A percentile compares a stretch with the other conserved stretches of the same genome.
Evolutionary conservation across 1,139 yeast species (phyloP).

Genomic region (Sugiyamaella paludigena): DNA sequence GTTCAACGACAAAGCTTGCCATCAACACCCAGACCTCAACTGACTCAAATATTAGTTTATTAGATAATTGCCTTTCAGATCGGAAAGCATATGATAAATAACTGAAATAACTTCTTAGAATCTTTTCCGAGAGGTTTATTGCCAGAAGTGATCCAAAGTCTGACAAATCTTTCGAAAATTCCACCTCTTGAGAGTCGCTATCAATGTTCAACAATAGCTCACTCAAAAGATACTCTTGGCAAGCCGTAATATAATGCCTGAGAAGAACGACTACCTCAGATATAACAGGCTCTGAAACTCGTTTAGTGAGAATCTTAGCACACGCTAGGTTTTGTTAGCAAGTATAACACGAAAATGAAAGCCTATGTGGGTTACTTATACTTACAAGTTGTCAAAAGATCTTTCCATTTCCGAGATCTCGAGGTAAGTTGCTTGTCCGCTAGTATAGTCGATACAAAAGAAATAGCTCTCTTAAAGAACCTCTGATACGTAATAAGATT

Average conservation of each 20-base stretch:
- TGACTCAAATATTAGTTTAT: slow-evolving; percentile 7
- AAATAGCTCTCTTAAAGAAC: slow-evolving; percentile 15
- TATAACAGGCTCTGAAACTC: slow-evolving; percentile 4
- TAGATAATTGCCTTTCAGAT: not conserved
- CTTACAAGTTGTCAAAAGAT: slow-evolving; percentile 9
- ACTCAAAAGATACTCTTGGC: slow-evolving; percentile 1
- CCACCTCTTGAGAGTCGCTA: not conserved
- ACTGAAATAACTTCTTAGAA: slow-evolving; percentile 6
- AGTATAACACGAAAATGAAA: not conserved
- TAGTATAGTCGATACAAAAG: slow-evolving; percentile 2
- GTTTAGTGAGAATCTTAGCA: not conserved
- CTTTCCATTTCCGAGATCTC: slow-evolving; percentile 5
- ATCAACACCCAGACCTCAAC: slow-evolving; percentile 14
- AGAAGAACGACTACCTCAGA: slow-evolving; percentile 3
- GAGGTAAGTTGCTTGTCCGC: slow-evolving; percentile 1
- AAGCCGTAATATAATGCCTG: not conserved
- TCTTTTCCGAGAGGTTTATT: not conserved
- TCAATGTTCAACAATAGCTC: slow-evolving; percentile 1
- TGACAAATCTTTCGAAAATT: not conserved
- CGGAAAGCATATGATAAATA: slow-evolving; percentile 8
- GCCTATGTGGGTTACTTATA: too few relatives aligned
- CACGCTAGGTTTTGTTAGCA: slow-evolving; percentile 6
- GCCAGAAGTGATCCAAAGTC: not conserved
- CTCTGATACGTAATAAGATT: slow-evolving; percentile 18
- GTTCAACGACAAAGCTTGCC: slow-evolving; percentile 14